Base-by-base conservation (phyloP, 257 asterid species). In the Fraxinus anomala region DNA sequence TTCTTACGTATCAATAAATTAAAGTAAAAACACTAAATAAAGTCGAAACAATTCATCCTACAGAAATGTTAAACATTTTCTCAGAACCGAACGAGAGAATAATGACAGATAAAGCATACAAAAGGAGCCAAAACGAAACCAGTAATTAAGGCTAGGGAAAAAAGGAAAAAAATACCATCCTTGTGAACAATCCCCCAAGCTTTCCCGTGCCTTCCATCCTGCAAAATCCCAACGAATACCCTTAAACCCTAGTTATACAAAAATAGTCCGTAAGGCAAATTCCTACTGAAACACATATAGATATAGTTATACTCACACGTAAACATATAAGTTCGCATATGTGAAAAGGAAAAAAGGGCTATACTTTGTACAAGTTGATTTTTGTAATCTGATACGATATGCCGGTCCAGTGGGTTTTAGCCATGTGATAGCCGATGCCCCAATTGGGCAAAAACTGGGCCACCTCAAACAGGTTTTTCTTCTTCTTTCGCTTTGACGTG, bases 151-250 rank as follows among this genome's bases (percentile, higher is more conserved):
- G 3, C 33, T 23, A 67, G 54, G 11, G 6, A 16, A 71, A 42
- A 75, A 36, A 42, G 7, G 6, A 16, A 71, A 42, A 66, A 24
- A 26, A 56, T 77, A 94, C 99, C 99, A 77, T 90, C 89, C 82
- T 83, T 89, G 83, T 90, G 86, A 84, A 91, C 99, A 63, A 91
- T 72, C 56, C 99, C 98, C 99, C 99, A 95, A 82, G 99, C 99
- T 86, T 93, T 95, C 78, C 98, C 98, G 71, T 96, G 99, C 71
- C 89, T 88, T 71, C 99, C 98, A 70, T 93, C 96, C 99, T 94
- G 89, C 91, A 79, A 83, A 84, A 82, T 44, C 49, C 66, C 63
- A 68, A 23, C 36, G 30, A 73, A 79, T 33, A 14, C 68, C 47
- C 42, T 61, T 74, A 56, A 39, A 40, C 28, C 68, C 51, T 47